These are phyloP conservation scores for Cyclotella baltica DNA, from an alignment of 108 stramenopile genomes.

Conservation along the genomic window DNA sequence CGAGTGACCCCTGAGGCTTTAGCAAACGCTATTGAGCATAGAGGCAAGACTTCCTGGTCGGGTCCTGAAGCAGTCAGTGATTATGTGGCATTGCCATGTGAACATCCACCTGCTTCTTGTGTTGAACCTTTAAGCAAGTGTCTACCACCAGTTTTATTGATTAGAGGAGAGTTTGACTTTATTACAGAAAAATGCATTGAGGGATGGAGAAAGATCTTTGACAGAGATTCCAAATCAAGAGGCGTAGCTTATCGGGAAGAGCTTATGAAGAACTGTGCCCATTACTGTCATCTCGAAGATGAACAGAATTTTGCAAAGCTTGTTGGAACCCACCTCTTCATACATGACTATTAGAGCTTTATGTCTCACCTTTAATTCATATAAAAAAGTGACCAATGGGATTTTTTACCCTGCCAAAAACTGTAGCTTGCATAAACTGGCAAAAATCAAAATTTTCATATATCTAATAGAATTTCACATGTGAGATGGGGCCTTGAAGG, in stretches of 20 bases:
- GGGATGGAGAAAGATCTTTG: slow-evolving; percentile 55
- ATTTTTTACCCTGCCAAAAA: too few species aligned
- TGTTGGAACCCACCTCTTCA: slow-evolving; percentile 41
- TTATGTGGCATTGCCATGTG: slow-evolving; percentile 37
- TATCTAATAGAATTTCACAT: too few species aligned
- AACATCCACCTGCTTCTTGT: background rate
- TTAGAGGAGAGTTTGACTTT: slow-evolving; percentile 53
- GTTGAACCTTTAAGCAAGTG: slow-evolving; percentile 2
- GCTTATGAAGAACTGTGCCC: slow-evolving; percentile 45
- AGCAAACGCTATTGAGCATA: slow-evolving; percentile 32
- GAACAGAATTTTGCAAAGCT: slow-evolving; percentile 35
- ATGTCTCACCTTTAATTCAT: too few species aligned
- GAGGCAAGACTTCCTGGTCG: slow-evolving; percentile 38
- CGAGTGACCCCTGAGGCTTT: slow-evolving; percentile 33
- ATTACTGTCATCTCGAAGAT: slow-evolving; percentile 56
- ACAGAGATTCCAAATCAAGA: slow-evolving; percentile 3
- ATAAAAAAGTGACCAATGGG: too few species aligned
- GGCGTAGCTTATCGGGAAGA: slow-evolving; percentile 38
- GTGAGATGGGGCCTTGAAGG: too few species aligned
- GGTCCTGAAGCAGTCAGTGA: slow-evolving; percentile 41
- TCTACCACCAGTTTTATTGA: slow-evolving; percentile 51
- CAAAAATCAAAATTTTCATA: too few species aligned
- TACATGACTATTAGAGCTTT: slow-evolving; percentile 43
- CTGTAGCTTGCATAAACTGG: too few species aligned
- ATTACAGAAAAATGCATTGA: slow-evolving; percentile 46